Conservation (phyloP, 2,329 filamentous ascomycete genomes). For the Sporothrix sp. region DNA sequence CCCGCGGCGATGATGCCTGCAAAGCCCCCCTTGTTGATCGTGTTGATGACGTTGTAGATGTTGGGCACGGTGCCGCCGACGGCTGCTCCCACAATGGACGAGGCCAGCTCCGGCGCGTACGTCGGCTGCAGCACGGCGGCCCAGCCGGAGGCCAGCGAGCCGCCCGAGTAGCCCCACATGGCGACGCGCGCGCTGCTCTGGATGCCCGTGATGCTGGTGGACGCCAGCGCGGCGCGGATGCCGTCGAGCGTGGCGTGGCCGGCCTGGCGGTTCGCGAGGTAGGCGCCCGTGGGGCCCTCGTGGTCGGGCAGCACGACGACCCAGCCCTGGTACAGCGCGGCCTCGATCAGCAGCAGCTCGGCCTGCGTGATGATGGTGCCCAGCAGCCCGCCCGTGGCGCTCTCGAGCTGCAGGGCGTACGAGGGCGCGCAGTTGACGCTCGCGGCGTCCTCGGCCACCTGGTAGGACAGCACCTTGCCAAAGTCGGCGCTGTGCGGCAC, state of each 20-base stretch:
- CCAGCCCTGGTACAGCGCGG: slow-evolving; percentile 33
- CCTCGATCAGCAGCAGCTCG: slow-evolving; percentile 21
- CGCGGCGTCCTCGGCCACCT: slow-evolving; percentile 30
- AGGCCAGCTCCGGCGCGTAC: slow-evolving; percentile 38
- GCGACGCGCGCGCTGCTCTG: slow-evolving; percentile 26
- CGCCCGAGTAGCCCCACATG: slow-evolving; percentile 45
- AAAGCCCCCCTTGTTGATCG: slow-evolving; percentile 24
- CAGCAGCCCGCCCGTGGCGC: background rate
- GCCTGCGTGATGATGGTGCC: slow-evolving; percentile 16
- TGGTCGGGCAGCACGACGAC: slow-evolving; percentile 36
- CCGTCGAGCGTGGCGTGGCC: slow-evolving; percentile 29
- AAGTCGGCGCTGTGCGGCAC: slow-evolving; percentile 6
- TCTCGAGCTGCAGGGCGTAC: slow-evolving; percentile 21
- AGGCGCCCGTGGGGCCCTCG: slow-evolving; percentile 32
- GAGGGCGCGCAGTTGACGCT: slow-evolving; percentile 29
- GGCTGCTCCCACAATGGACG: slow-evolving; percentile 22
- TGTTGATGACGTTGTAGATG: slow-evolving; percentile 28
- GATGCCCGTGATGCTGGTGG: slow-evolving; percentile 17
- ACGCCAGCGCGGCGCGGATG: background rate
- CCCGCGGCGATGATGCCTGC: slow-evolving; percentile 21
- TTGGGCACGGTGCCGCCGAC: slow-evolving; percentile 35
- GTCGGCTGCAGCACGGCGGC: slow-evolving; percentile 35
- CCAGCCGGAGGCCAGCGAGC: slow-evolving; percentile 36
- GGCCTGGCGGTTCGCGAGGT: slow-evolving; percentile 29
- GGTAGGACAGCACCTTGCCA: slow-evolving; percentile 28